Evolutionary conservation across 164 flowering plant genomes (phyloP).

Genomic region (Tetracentron sinense): DNA sequence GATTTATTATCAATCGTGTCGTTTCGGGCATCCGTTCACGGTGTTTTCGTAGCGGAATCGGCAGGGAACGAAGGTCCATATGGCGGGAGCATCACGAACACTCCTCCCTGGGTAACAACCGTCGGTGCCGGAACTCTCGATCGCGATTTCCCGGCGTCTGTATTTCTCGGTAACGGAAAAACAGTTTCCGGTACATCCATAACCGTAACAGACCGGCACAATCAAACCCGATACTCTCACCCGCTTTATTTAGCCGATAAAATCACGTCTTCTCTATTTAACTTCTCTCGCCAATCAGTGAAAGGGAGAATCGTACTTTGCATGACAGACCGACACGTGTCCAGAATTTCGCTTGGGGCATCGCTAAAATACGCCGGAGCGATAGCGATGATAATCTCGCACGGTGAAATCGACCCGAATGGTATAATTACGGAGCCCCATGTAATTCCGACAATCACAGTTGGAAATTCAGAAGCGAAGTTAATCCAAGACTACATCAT

Average conservation of each 20-base stretch:
- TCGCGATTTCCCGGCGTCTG: slow-evolving; percentile 18
- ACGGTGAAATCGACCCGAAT: slow-evolving; percentile 5
- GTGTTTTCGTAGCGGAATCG: slow-evolving; percentile 6
- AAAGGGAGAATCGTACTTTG: slow-evolving; percentile 12
- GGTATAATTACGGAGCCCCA: slow-evolving; percentile 14
- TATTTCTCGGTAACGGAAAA: slow-evolving; percentile 19
- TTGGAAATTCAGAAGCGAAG: background rate
- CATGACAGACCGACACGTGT: slow-evolving; percentile 8
- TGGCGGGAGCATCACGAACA: slow-evolving; percentile 6
- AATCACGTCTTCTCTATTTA: background rate
- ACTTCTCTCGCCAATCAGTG: background rate
- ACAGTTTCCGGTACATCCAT: slow-evolving; percentile 11
- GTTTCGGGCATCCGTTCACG: slow-evolving; percentile 6
- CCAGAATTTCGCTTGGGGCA: background rate
- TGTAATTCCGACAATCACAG: slow-evolving; percentile 7
- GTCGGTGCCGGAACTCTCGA: slow-evolving; percentile 31
- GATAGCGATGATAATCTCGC: slow-evolving; percentile 10
- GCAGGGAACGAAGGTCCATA: slow-evolving; percentile 17
- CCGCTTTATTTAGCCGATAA: background rate
- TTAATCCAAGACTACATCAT: background rate
- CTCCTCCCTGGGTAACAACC: slow-evolving; percentile 26
- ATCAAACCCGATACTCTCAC: background rate
- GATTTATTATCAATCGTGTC: slow-evolving; percentile 11
- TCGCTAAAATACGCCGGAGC: slow-evolving; percentile 13
- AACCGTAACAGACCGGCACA: background rate